Percentiles rank a stretch among this genome's conserved stretches.
These are phyloP conservation scores for Salix caprea DNA, from an alignment of 345 rosid species.

Conservation along the genomic window DNA sequence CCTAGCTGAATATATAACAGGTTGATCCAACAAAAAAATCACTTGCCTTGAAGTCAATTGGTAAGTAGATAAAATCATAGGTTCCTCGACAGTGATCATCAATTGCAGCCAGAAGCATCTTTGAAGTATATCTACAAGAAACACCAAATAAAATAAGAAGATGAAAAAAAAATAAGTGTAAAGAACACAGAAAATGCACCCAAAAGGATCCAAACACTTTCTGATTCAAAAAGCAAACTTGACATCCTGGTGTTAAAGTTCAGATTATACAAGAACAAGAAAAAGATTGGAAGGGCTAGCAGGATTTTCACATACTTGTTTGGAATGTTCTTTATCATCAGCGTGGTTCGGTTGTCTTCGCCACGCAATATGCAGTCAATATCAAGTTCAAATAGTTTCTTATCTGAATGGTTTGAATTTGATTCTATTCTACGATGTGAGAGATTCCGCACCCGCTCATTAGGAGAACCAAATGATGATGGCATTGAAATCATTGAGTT, in stretches of 20 bases:
- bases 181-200: not conserved
- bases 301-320: constrained; percentile 57
- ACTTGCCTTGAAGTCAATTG: constrained; percentile 70
- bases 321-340: constrained; percentile 96
- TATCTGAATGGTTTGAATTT: constrained; percentile 54
- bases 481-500: constrained; percentile 46
- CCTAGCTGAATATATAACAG: not conserved
- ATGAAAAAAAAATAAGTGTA: not conserved
- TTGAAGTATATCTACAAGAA: constrained; percentile 58
- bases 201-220: not conserved
- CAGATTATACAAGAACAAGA: not conserved
- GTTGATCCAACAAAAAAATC: not conserved
- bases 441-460: constrained; percentile 60
- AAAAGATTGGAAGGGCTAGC: not conserved
- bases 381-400: constrained; percentile 88
- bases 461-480: constrained; percentile 61
- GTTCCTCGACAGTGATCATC: constrained; percentile 64
- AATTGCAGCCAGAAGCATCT: constrained; percentile 71
- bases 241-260: not conserved
- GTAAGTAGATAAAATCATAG: constrained; percentile 63
- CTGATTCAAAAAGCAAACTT: not conserved
- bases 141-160: not conserved
- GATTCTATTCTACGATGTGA: constrained; percentile 66
- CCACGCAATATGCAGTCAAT: constrained; percentile 72
- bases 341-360: constrained; percentile 78